Evolutionary conservation across 768 basidiomycete species (phyloP), one percentile per base, ranked within the genome.

Genomic region (Strobilomyces confusus): DNA sequence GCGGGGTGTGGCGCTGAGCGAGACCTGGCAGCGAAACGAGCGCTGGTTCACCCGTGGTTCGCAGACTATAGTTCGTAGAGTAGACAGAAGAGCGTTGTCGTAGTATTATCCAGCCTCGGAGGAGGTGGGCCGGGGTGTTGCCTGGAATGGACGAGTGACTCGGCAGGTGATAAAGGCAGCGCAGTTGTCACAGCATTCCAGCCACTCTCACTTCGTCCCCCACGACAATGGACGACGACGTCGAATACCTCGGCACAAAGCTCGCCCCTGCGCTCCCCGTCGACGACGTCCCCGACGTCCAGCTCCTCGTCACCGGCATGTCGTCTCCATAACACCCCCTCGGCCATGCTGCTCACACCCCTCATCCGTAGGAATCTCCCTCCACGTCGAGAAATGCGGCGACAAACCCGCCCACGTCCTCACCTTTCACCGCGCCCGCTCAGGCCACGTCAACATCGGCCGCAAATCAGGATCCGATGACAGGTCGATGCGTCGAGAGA

Each of bases 401-500:
- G 70, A 74, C 29, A 73, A 75, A 48, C 68, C 75, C 13, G 69
- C 75, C 12, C 77, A 79, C 58, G 60, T 65, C 20, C 64, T 88
- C 57, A 70, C 73, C 3, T 89, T 86, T 67, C 69, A 71, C 63
- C 80, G 82, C 61, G 63, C 75, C 25, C 69, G 72, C 48, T 76
- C 79, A 5, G 69, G 69, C 40, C 77, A 78, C 44, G 74, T 90
- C 15, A 75, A 80, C 56, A 82, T 91, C 62, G 89, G 89, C 5
- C 82, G 89, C 44, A 81, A 82, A 54, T 81, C 87, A 11, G 66
- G 77, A 19, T 75, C 73, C 51, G 76, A 80, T 58, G 60, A 65
- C 37, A 73, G 66, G 53, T 66, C 70, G 56, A 68, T 73, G 68
- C 64, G 69, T 44, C 63, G 68, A 44, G 75, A 72, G 52, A 69